Conservation (phyloP, 495 filamentous ascomycete genomes). For the Penicillium robsamsonii region DNA sequence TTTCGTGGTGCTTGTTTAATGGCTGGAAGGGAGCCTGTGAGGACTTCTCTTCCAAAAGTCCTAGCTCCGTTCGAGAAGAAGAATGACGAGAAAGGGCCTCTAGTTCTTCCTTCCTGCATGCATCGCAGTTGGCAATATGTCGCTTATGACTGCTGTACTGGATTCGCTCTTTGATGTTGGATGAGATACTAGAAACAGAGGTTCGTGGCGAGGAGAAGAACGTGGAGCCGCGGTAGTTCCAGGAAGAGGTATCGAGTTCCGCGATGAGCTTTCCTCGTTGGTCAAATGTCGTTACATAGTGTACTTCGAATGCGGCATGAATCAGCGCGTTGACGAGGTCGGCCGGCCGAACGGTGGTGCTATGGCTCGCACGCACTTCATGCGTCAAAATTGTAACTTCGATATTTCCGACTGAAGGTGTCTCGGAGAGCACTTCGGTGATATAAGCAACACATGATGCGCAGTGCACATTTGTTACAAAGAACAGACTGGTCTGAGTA, state of each 20-base stretch:
- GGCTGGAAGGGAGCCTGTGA: neutral
- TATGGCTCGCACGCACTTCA: constrained; percentile 44
- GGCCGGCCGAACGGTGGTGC: constrained; percentile 23
- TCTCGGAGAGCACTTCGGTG: constrained; percentile 38
- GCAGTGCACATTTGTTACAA: constrained; percentile 53
- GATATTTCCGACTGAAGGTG: constrained; percentile 34
- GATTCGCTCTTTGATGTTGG: constrained; percentile 25
- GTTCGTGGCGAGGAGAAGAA: constrained; percentile 25
- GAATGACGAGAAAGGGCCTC: constrained; percentile 13
- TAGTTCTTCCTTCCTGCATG: constrained; percentile 43
- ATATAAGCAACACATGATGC: constrained; percentile 53
- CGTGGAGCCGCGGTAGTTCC: constrained; percentile 29
- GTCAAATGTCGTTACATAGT: constrained; percentile 45
- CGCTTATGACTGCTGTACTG: constrained; percentile 23
- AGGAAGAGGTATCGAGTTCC: constrained; percentile 36
- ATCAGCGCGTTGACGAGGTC: constrained; percentile 42
- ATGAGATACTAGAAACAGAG: constrained; percentile 25
- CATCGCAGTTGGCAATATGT: constrained; percentile 50
- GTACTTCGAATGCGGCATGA: constrained; percentile 51
- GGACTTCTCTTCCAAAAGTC: constrained; percentile 15
- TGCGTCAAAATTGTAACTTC: constrained; percentile 48
- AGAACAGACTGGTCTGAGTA: constrained; percentile 36
- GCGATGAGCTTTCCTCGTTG: constrained; percentile 24
- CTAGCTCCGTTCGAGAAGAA: constrained; percentile 7
- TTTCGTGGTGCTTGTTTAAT: constrained; percentile 1